Conservation (phyloP, 2,329 filamentous ascomycete species). For the Lomentospora prolificans region DNA sequence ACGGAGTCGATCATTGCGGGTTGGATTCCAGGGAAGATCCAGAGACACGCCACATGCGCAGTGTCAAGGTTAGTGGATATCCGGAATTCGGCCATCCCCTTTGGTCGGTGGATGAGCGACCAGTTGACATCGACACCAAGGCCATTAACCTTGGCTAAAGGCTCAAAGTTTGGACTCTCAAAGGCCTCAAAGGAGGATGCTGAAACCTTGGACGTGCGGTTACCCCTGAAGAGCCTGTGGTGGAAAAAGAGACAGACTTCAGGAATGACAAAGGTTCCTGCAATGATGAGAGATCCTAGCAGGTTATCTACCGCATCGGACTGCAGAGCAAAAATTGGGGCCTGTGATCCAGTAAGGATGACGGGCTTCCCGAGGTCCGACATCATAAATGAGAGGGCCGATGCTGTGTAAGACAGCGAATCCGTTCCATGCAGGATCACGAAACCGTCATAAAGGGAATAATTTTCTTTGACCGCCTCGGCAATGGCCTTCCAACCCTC, state of each 20-base stretch:
- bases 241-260: conserved; percentile 94
- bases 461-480: conserved; percentile 69
- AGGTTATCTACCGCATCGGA: conserved; percentile 89
- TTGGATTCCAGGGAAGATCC: conserved; percentile 86
- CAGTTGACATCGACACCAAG: conserved; percentile 74
- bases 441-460: conserved; percentile 81
- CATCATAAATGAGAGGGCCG: conserved; percentile 88
- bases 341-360: conserved; percentile 72
- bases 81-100: conserved; percentile 61
- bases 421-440: conserved; percentile 88
- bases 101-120: conserved; percentile 66
- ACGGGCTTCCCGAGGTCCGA: conserved; percentile 85
- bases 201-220: conserved; percentile 79
- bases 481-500: conserved; percentile 82
- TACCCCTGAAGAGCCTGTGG: conserved; percentile 80
- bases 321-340: conserved; percentile 82
- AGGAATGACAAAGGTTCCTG: conserved; percentile 84
- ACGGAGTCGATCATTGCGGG: conserved; percentile 90
- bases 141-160: conserved; percentile 72
- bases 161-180: conserved; percentile 74
- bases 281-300: conserved; percentile 77
- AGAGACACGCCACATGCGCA: conserved; percentile 78
- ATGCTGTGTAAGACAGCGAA: conserved; percentile 80
- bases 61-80: conserved; percentile 71
- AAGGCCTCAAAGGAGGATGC: conserved; percentile 83